phyloP scores from a whole-genome alignment of 768 basidiomycete species.

The Termitomyces sp. region DNA sequence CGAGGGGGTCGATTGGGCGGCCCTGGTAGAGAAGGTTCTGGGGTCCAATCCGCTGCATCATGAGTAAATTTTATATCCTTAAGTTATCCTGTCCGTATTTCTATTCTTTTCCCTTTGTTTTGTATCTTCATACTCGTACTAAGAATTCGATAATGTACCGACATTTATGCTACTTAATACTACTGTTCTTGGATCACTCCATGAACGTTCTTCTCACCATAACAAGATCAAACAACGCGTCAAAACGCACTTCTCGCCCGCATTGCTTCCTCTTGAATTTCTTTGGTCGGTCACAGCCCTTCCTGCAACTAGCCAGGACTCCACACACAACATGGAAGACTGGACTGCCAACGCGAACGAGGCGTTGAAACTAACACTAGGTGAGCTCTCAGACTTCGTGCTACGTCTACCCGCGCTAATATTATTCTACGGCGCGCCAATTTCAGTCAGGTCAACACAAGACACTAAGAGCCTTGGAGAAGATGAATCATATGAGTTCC shows the following conservation, averaged over 20 bases:
- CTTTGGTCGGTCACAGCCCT: not conserved
- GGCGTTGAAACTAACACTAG: conserved; percentile 71
- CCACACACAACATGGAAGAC: conserved; percentile 39
- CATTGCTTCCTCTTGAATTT: not conserved
- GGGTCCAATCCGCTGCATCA: conserved; percentile 11
- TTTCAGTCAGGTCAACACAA: conserved; percentile 64
- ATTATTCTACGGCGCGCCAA: conserved; percentile 3
- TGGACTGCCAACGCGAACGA: conserved; percentile 85
- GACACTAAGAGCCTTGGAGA: conserved; percentile 59
- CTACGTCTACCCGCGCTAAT: not conserved
- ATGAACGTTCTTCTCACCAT: conserved; percentile 2
- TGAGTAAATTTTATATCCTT: not conserved
- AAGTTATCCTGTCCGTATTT: not conserved
- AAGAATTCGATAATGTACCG: not conserved
- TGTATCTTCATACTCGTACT: not conserved
- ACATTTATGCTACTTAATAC: not conserved
- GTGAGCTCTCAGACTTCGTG: conserved; percentile 39
- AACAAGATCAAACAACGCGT: conserved; percentile 23
- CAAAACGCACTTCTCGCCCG: conserved; percentile 6
- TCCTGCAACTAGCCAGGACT: not conserved
- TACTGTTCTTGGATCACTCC: too few relatives aligned
- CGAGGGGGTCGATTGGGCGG: conserved; percentile 43
- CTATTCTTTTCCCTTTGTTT: not conserved
- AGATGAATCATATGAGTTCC: conserved; percentile 68
- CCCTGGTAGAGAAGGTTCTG: conserved; percentile 34